Conservation (phyloP, 805 yeast genomes). For the Saturnispora dispora region DNA sequence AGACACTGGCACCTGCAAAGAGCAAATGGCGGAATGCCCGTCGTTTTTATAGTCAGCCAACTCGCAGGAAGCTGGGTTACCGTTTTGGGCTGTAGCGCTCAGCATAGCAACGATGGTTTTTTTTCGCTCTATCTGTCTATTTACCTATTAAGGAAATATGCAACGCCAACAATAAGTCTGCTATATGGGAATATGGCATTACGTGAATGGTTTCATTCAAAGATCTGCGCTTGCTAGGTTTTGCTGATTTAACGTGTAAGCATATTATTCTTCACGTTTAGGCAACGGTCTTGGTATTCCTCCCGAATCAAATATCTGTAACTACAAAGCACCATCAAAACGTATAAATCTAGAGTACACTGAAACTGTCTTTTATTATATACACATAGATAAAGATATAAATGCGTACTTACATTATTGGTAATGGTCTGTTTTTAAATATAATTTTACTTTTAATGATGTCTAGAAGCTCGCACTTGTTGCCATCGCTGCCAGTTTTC, state of each 20-base stretch:
- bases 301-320: no score
- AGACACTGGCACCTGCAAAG: background rate
- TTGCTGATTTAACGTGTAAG: no score
- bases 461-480: slow-evolving; percentile 44
- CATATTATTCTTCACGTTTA: no score
- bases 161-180: no score
- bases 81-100: background rate
- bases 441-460: slow-evolving; percentile 49
- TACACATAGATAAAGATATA: no score
- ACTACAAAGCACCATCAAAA: no score
- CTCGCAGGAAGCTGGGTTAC: background rate
- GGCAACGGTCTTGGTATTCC: no score
- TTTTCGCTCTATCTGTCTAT: background rate
- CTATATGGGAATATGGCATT: no score
- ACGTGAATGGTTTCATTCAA: no score
- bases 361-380: no score
- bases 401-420: slow-evolving; percentile 51
- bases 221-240: no score
- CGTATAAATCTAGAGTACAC: no score
- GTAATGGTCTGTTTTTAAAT: slow-evolving; percentile 63
- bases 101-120: background rate
- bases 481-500: slow-evolving; percentile 23
- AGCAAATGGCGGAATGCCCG: background rate
- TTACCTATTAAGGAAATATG: background rate
- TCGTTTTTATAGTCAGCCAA: background rate